phyloP scores from a whole-genome alignment of 345 rosid species.

The Eucalyptus coolabah region DNA sequence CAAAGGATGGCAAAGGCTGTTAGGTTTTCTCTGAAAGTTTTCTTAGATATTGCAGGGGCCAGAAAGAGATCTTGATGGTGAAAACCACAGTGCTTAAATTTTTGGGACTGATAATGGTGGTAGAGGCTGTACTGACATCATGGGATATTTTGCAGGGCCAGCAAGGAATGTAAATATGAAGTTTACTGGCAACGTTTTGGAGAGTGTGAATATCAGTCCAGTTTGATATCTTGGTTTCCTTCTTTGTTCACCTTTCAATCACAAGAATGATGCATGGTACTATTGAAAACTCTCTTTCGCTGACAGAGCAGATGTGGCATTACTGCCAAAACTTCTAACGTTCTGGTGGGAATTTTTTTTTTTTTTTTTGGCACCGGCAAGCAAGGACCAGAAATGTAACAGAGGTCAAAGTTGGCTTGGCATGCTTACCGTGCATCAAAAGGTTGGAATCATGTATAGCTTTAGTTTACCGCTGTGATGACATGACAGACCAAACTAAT shows the following conservation, averaged over 20 bases:
- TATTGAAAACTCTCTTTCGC: neutral
- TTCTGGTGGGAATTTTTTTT: neutral
- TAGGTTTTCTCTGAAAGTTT: neutral
- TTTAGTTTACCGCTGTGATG: neutral
- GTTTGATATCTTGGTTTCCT: neutral
- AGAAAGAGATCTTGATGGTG: neutral
- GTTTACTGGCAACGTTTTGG: neutral
- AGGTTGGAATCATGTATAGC: neutral
- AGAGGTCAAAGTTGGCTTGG: neutral
- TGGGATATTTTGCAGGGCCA: neutral
- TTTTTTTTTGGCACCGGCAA: too few species aligned
- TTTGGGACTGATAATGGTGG: neutral
- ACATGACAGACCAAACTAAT: neutral
- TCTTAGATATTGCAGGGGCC: neutral
- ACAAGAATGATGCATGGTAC: neutral
- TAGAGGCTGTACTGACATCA: neutral
- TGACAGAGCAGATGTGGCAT: neutral
- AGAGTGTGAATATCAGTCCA: neutral
- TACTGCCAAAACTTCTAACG: neutral
- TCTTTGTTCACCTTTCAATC: neutral
- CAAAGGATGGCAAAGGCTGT: neutral
- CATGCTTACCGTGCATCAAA: neutral
- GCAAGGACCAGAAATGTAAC: neutral
- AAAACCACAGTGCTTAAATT: neutral
- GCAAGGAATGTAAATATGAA: neutral